Percentiles rank a stretch among this genome's conserved stretches.
Evolutionary conservation across 2,329 filamentous ascomycete genomes (phyloP).

Genomic region (Penicillium sp.): DNA sequence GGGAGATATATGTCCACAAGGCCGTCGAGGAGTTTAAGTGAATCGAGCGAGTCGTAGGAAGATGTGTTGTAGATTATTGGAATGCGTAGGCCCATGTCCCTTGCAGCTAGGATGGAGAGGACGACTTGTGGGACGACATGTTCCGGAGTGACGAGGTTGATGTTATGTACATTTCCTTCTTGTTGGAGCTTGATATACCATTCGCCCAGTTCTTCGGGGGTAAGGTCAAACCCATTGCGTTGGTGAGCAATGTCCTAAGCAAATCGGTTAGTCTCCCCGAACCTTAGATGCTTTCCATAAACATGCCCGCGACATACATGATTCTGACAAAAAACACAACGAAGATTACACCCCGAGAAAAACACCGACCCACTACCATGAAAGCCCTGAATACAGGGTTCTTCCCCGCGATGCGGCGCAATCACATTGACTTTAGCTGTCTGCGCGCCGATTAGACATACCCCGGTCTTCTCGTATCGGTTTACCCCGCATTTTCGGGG

Average conservation of each 20-base stretch:
- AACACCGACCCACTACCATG: slow-evolving; percentile 82
- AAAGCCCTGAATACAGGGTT: slow-evolving; percentile 82
- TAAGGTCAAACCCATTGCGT: slow-evolving; percentile 79
- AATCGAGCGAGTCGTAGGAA: slow-evolving; percentile 76
- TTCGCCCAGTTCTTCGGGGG: slow-evolving; percentile 76
- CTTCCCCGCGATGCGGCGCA: slow-evolving; percentile 83
- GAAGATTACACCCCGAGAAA: slow-evolving; percentile 76
- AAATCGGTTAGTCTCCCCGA: neutral
- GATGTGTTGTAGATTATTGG: slow-evolving; percentile 88
- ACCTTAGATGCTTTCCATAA: no score
- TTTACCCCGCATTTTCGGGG: slow-evolving; percentile 79
- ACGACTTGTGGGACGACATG: slow-evolving; percentile 86
- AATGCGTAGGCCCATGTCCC: slow-evolving; percentile 70
- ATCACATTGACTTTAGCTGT: slow-evolving; percentile 82
- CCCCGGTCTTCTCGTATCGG: slow-evolving; percentile 77
- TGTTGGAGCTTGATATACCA: slow-evolving; percentile 86
- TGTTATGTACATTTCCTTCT: slow-evolving; percentile 82
- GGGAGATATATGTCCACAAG: slow-evolving; percentile 86
- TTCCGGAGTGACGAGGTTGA: slow-evolving; percentile 86
- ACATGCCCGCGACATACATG: slow-evolving; percentile 50
- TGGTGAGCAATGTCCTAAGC: slow-evolving; percentile 75
- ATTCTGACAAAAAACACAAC: slow-evolving; percentile 80
- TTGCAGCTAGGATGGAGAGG: slow-evolving; percentile 74
- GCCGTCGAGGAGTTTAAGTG: slow-evolving; percentile 74
- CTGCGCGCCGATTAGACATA: slow-evolving; percentile 76